Evolutionary conservation across 2,329 filamentous ascomycete species (phyloP).

Genomic region (Xylariaceae sp.): DNA sequence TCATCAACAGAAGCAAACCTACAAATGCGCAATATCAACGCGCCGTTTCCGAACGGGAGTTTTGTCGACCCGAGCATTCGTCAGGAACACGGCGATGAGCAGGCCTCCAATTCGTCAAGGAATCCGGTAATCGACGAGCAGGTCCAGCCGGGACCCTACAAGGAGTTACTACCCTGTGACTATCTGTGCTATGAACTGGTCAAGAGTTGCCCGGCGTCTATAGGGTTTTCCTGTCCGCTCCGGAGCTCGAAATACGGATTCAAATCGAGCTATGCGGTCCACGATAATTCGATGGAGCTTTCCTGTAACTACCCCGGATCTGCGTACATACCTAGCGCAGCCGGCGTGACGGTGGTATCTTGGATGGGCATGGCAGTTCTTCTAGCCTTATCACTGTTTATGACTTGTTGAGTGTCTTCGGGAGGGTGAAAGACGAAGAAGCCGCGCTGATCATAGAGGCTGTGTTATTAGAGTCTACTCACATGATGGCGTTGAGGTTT

Average conservation of each 20-base stretch:
- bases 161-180: conserved; percentile 83
- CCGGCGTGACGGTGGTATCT: conserved; percentile 20
- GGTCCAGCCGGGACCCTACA: conserved; percentile 82
- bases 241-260: conserved; percentile 36
- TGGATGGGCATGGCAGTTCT: conserved; percentile 23
- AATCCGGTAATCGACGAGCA: conserved; percentile 65
- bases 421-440: not conserved
- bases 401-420: conserved; percentile 12
- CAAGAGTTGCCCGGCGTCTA: conserved; percentile 70
- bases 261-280: conserved; percentile 41
- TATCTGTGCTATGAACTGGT: conserved; percentile 84
- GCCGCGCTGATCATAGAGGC: conserved; percentile 3
- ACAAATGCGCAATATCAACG: conserved; percentile 64
- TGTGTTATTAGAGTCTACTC: conserved; percentile 13
- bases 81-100: conserved; percentile 25
- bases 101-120: conserved; percentile 53
- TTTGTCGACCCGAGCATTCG: conserved; percentile 37
- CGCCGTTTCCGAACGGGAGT: conserved; percentile 65
- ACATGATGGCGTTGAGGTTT: conserved; percentile 20
- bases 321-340: conserved; percentile 45
- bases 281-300: conserved; percentile 26
- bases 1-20: conserved; percentile 48
- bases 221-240: conserved; percentile 71
- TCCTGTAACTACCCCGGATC: conserved; percentile 59
- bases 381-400: conserved; percentile 13